Percentiles rank a stretch among this genome's conserved stretches.
These are phyloP conservation scores for Schizochytrium sp. DNA, from an alignment of 108 stramenopile species.

Conservation along the genomic window DNA sequence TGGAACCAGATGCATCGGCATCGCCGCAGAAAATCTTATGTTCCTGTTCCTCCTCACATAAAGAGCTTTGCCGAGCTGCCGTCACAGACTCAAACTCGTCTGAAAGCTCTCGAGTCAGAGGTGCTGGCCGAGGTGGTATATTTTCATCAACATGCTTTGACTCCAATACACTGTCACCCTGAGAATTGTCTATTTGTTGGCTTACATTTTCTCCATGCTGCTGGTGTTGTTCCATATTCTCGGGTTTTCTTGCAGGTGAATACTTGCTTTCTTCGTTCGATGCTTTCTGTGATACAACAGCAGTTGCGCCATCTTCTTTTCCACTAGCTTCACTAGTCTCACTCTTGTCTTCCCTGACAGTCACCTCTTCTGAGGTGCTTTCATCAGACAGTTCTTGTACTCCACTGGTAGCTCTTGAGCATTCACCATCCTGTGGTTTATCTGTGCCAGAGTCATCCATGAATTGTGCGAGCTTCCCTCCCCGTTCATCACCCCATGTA, in stretches of 20 bases:
- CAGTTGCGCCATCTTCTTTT: no score
- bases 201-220: no score
- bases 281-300: no score
- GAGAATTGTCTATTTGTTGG: no score
- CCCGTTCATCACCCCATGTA: slow-evolving; percentile 27
- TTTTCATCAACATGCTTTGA: not conserved
- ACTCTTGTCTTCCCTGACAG: no score
- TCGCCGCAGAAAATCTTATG: not conserved
- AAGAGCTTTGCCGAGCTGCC: not conserved
- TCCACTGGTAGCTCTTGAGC: no score
- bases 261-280: no score
- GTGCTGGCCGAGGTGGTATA: not conserved
- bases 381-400: no score
- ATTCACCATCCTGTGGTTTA: not conserved
- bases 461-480: slow-evolving; percentile 59
- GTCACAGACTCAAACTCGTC: slow-evolving; percentile 30
- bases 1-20: not conserved
- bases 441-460: slow-evolving; percentile 10
- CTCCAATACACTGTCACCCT: not conserved
- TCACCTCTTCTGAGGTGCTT: no score
- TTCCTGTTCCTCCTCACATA: not conserved
- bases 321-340: no score
- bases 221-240: no score
- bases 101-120: not conserved
- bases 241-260: no score